These are phyloP conservation scores for Rhizophlyctis rosea DNA, from an alignment of 192 early-diverging fungal species.

Conservation along the genomic window DNA sequence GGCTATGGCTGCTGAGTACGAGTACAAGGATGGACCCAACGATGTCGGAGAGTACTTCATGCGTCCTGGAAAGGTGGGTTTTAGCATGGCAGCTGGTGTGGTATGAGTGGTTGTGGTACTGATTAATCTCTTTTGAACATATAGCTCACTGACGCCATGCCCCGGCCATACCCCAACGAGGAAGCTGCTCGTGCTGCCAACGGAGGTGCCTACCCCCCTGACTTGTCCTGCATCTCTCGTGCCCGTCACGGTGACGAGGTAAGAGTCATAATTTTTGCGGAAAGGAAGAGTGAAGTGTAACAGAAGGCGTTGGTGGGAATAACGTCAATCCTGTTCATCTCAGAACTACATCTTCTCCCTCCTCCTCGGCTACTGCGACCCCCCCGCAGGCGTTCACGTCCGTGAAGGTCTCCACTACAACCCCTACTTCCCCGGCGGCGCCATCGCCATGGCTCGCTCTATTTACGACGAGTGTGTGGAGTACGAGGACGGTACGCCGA, in stretches of 20 bases:
- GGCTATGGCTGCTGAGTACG: constrained; percentile 87
- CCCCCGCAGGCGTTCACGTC: constrained; percentile 88
- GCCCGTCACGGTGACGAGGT: constrained; percentile 91
- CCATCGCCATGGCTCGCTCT: constrained; percentile 93
- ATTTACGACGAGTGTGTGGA: constrained; percentile 93
- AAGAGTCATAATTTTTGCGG: no score
- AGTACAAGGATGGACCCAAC: constrained; percentile 91
- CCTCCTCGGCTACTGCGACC: constrained; percentile 90
- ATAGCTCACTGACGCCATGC: constrained; percentile 82
- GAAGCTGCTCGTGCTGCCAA: constrained; percentile 95
- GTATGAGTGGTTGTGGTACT: no score
- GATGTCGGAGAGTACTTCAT: constrained; percentile 89
- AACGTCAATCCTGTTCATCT: no score
- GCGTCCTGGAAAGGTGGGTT: constrained; percentile 78
- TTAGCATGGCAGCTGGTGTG: background rate
- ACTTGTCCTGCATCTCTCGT: constrained; percentile 91
- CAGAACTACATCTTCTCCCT: constrained; percentile 96
- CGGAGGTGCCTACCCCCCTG: constrained; percentile 91
- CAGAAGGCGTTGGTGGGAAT: no score
- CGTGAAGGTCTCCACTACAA: constrained; percentile 98
- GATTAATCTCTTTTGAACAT: background rate
- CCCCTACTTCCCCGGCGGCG: constrained; percentile 98
- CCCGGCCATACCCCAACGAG: constrained; percentile 91
- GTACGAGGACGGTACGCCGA: constrained; percentile 95
- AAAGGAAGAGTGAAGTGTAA: no score